Evolutionary conservation across 176 grass and related monocot genomes (phyloP), one percentile per base, ranked within the genome.

Genomic region (Lolium multiflorum): DNA sequence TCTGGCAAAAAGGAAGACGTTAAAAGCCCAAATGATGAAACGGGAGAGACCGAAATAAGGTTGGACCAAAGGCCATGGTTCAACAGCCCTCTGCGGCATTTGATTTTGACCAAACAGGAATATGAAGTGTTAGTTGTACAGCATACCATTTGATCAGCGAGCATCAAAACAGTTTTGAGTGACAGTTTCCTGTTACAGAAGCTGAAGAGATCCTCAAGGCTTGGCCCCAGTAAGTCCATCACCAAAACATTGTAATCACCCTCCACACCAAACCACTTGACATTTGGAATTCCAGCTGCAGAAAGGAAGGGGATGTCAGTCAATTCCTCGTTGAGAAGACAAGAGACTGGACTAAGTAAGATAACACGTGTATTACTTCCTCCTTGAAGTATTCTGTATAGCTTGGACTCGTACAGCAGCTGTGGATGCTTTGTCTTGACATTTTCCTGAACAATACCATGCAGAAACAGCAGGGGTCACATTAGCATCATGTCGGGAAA

Each of bases 171-270:
- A 79, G 94, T 93, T 88, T 95, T 95, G 8, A 96, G 83, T 85
- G 94, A 91, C 64, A 96, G 82, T 72, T 93, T 96, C 69, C 94
- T 87, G 72, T 89, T 96, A 69, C 94, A 96, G 59, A 93, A 96
- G 49, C 93, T 96, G 86, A 96, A 91, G 10, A 96, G 61, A 83
- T 96, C 94, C 83, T 96, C 94, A n/a, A 96, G 78, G 70, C 94
- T 96, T 64, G 94, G 89, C 43, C 94, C 94, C 79, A 96, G 94
- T 4, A 96, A 79, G 82, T 96, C 94, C 70, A 96, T 96, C 61
- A 93, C 94, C 94, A 96, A 82, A 24, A 93, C 89, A 88, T 93
- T 96, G 84, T 96, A 91, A 81, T 96, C 94, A 11, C 94, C 91
- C 83, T 93, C 94, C 0, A 93, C 81, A 0, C 94, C 94, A 24